phyloP scores from a whole-genome alignment of 2,329 filamentous ascomycete genomes.

The Xylariaceae sp. region DNA sequence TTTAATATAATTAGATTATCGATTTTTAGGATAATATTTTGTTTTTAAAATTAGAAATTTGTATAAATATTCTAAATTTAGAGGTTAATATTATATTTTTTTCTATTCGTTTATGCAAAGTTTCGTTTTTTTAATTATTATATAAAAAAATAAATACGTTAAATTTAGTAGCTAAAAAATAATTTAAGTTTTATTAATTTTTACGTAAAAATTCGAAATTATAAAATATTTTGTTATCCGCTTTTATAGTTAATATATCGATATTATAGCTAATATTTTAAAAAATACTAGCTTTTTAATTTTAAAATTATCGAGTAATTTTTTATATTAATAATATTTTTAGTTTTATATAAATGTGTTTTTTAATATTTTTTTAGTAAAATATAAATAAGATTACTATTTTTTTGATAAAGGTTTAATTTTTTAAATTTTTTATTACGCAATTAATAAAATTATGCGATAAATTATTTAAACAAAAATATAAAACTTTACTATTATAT shows the following conservation, averaged over 20 bases:
- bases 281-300: neutral
- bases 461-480: neutral
- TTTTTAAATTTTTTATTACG: neutral
- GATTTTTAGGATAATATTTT: neutral
- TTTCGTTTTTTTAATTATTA: no score
- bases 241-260: neutral
- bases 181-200: no score
- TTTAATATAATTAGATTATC: no score
- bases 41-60: no score
- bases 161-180: no score
- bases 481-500: neutral
- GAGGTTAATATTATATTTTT: no score
- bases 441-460: neutral
- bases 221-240: neutral
- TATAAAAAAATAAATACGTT: no score
- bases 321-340: neutral
- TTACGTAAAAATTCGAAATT: no score
- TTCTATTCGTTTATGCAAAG: no score
- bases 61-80: no score
- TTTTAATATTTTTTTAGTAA: neutral
- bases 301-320: neutral
- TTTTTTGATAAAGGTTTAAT: neutral
- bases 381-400: neutral
- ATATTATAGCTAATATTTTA: neutral
- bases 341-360: neutral